Evolutionary conservation across 169 alveolate species (phyloP).

Genomic region (Theileria parva): DNA sequence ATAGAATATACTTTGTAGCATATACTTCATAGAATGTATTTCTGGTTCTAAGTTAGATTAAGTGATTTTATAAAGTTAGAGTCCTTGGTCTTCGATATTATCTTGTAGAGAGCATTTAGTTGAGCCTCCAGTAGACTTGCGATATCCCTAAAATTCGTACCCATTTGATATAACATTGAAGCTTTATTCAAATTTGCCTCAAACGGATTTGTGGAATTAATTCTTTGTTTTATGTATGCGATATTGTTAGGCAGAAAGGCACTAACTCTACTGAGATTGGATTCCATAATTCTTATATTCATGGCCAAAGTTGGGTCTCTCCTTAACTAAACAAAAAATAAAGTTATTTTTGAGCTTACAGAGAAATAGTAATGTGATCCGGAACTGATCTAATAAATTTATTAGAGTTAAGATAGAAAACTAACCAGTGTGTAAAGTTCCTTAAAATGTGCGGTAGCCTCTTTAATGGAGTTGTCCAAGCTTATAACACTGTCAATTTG

Average conservation of each 20-base stretch:
- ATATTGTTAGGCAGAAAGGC: conserved; percentile 10
- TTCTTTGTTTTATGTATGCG: conserved; percentile 12
- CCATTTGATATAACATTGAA: conserved; percentile 15
- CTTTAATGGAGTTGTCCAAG: conserved; percentile 30
- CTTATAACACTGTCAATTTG: conserved; percentile 30
- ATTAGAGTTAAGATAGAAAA: not conserved
- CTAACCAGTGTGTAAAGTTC: conserved; percentile 59
- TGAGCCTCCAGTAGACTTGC: conserved; percentile 51
- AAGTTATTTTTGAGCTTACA: conserved; percentile 18
- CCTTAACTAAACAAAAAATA: conserved; percentile 3
- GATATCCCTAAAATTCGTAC: conserved; percentile 23
- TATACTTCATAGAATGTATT: too few relatives aligned
- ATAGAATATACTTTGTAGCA: not conserved
- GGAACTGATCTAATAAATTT: conserved; percentile 31
- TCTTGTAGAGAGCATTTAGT: conserved; percentile 22
- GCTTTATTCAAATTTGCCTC: conserved; percentile 8
- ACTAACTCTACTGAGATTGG: not conserved
- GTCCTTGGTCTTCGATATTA: conserved; percentile 19
- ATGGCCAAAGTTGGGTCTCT: not conserved
- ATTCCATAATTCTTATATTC: conserved; percentile 3
- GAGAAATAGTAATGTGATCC: conserved; percentile 61
- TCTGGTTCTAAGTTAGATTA: conserved; percentile 8
- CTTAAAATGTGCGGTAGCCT: conserved; percentile 49
- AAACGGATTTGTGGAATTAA: conserved; percentile 4
- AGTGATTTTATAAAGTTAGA: conserved; percentile 34